Evolutionary conservation across 2,329 filamentous ascomycete genomes (phyloP).

Genomic region (Piedraia hortae): DNA sequence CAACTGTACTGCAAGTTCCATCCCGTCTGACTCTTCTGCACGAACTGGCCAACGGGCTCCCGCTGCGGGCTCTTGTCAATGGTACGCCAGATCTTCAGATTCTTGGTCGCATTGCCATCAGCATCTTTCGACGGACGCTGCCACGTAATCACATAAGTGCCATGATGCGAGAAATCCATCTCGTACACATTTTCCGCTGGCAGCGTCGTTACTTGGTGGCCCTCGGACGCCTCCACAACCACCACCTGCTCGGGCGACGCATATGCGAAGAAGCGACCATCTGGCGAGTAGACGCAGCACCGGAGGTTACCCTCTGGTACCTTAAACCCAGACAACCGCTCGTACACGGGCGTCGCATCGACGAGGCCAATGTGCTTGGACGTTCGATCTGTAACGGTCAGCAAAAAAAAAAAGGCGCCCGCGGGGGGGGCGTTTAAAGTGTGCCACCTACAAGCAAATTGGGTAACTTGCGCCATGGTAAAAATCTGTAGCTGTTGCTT

Average conservation of each 20-base stretch:
- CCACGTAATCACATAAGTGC: constrained; percentile 89
- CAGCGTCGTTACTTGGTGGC: constrained; percentile 46
- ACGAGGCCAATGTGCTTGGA: constrained; percentile 87
- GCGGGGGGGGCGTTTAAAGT: no score
- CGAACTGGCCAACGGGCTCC: constrained; percentile 55
- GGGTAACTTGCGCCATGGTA: constrained; percentile 1
- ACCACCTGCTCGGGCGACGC: constrained; percentile 66
- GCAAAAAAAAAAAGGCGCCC: not conserved
- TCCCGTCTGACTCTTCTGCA: constrained; percentile 82
- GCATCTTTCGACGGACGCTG: constrained; percentile 83
- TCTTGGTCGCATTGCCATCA: constrained; percentile 77
- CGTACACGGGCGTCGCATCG: constrained; percentile 73
- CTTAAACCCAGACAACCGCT: constrained; percentile 51
- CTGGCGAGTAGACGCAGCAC: constrained; percentile 85
- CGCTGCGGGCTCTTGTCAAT: constrained; percentile 41
- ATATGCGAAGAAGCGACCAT: constrained; percentile 90
- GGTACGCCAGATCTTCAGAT: constrained; percentile 86
- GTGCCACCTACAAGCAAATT: no score
- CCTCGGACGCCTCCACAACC: constrained; percentile 56
- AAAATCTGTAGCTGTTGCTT: no score
- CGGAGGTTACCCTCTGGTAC: constrained; percentile 79
- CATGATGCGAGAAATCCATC: constrained; percentile 73
- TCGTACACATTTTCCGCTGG: constrained; percentile 71
- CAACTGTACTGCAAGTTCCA: constrained; percentile 95
- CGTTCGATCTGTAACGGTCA: constrained; percentile 38